A percentile compares a stretch with the other conserved stretches of the same genome.
Evolutionary conservation across 2,329 filamentous ascomycete species (phyloP).

Genomic region (Exserohilum turcica): DNA sequence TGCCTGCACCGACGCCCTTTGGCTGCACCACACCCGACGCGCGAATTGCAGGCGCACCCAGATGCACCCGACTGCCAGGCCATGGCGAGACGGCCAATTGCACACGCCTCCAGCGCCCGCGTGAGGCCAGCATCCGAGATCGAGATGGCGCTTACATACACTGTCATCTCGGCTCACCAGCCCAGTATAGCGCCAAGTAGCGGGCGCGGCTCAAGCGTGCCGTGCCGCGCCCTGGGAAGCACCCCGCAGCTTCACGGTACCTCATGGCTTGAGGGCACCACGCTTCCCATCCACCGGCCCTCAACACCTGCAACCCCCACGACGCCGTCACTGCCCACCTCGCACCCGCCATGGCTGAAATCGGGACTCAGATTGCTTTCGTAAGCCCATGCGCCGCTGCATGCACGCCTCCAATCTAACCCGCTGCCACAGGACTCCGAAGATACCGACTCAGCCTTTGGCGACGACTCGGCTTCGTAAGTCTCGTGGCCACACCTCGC

Average conservation of each 20-base stretch:
- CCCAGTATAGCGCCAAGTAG: background rate
- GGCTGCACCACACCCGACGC: no score
- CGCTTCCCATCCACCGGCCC: background rate
- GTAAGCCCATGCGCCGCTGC: constrained; percentile 8
- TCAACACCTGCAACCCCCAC: background rate
- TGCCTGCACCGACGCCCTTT: no score
- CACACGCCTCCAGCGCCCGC: no score
- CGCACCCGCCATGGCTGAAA: constrained; percentile 20
- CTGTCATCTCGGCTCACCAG: no score
- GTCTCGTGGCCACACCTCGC: background rate
- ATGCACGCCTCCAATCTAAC: constrained; percentile 1
- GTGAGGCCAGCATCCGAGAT: no score
- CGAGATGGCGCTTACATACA: no score
- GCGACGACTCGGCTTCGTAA: constrained; percentile 27
- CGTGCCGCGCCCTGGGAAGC: background rate
- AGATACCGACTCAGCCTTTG: constrained; percentile 24
- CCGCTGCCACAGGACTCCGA: constrained; percentile 18
- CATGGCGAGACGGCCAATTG: no score
- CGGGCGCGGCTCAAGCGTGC: background rate
- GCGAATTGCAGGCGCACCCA: no score
- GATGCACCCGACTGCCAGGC: no score
- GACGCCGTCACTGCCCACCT: background rate
- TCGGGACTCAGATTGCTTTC: constrained; percentile 21
- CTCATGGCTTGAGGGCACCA: no score
- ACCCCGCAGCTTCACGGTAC: background rate